Base-by-base conservation (phyloP, 192 early-diverging fungal genomes). In the Piromyces finnis region DNA sequence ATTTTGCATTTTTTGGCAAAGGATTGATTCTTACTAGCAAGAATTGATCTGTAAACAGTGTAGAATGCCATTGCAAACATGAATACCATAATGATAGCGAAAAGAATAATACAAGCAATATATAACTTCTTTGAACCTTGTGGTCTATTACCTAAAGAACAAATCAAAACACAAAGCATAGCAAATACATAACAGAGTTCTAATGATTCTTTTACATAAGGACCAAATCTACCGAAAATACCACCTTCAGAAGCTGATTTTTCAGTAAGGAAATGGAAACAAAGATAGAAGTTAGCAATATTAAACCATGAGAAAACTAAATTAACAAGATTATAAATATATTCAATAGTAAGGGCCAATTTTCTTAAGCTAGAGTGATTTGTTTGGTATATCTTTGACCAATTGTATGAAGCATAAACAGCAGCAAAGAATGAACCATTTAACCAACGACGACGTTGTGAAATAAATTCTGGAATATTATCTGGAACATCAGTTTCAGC, bases 401-500 rank as follows among this genome's bases (percentile, higher is more conserved):
- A 90, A 78, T 94, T 89, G 1, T 86, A 85, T 27, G 92, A 80
- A 2, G 92, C 87, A 82, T 94, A 92, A n/a, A 95, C 84, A 29
- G 86, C 88, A 13, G 94, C 94, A 88, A 95, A 95, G 85, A 93
- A 92, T 16, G 91, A 92, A 12, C 94, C 94, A 81, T 95, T 95
- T 27, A 95, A 83, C 93, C 93, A 95, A 79, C 94, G 86, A 81
- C 94, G 86, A 30, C 94, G 87, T 68, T 99, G 97, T 35, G 94
- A 96, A 79, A 99, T 96, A 78, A 98, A 93, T 86, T 98, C 97
- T 36, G 92, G 90, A 32, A 96, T 87, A 28, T 82, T 89, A 85
- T 95, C 94, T 1, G 96, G 96, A 16, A 95, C 96, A 83, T 98
- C 96, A n/a, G 96, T 98, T 81, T 93, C 94, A 18, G 93, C 96